phyloP scores from a whole-genome alignment of 441 rosid genomes.

The Brassica hybrid region DNA sequence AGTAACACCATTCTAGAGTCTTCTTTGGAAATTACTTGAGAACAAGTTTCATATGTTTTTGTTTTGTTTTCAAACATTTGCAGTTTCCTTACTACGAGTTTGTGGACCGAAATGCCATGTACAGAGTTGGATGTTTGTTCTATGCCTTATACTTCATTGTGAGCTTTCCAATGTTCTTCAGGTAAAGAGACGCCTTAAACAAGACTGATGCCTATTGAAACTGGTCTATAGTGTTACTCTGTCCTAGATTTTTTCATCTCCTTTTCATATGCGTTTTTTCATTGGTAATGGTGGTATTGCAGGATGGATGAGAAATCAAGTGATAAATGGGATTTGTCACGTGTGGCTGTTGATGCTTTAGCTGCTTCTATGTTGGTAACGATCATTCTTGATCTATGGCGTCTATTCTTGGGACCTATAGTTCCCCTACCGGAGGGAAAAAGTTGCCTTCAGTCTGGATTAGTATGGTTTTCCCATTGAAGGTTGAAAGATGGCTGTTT shows the following conservation, averaged over 20 bases:
- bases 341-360: constrained; percentile 92
- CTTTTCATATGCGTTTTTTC: too few relatives aligned
- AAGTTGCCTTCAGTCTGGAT: constrained; percentile 71
- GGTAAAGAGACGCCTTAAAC: constrained; percentile 56
- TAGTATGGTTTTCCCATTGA: constrained; percentile 76
- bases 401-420: constrained; percentile 90
- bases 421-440: constrained; percentile 58
- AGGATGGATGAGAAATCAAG: constrained; percentile 95
- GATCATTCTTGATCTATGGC: constrained; percentile 96
- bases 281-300: constrained; percentile 20
- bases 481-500: constrained; percentile 40
- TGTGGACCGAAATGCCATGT: constrained; percentile 95
- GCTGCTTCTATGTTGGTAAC: constrained; percentile 98
- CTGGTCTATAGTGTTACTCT: neutral
- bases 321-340: constrained; percentile 75
- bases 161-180: constrained; percentile 98
- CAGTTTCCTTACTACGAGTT: constrained; percentile 98
- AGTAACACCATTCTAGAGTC: neutral
- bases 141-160: constrained; percentile 95
- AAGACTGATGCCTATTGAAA: neutral
- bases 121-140: constrained; percentile 92
- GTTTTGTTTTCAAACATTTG: constrained; percentile 37
- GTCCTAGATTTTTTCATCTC: neutral
- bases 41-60: neutral
- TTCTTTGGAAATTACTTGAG: neutral